Evolutionary conservation across 495 filamentous ascomycete genomes (phyloP).

Genomic region (Bacidia gigantensis): DNA sequence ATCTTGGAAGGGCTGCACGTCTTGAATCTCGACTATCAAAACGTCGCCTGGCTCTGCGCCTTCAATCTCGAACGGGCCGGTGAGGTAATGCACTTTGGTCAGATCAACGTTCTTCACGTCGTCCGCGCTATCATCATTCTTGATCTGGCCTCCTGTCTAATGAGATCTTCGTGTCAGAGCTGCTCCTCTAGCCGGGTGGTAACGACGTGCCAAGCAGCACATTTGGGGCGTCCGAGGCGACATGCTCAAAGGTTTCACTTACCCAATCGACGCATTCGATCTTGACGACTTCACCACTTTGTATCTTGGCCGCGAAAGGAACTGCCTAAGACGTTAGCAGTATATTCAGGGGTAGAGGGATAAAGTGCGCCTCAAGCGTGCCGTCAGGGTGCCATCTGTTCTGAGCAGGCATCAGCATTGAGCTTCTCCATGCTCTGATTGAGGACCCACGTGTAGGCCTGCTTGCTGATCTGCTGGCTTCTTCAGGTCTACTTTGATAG

Average conservation of each 20-base stretch:
- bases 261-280: slow-evolving; percentile 93
- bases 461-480: slow-evolving; percentile 64
- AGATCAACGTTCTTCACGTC: slow-evolving; percentile 79
- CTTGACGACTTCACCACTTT: slow-evolving; percentile 79
- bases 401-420: slow-evolving; percentile 26
- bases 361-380: slow-evolving; percentile 25
- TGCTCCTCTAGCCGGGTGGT: no score
- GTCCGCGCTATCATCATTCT: slow-evolving; percentile 80
- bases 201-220: no score
- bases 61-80: slow-evolving; percentile 82
- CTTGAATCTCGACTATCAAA: slow-evolving; percentile 84
- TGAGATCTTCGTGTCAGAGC: no score
- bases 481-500: slow-evolving; percentile 61
- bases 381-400: slow-evolving; percentile 94
- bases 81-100: slow-evolving; percentile 73
- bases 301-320: slow-evolving; percentile 60
- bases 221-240: slow-evolving; percentile 35
- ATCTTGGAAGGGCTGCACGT: slow-evolving; percentile 81
- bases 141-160: slow-evolving; percentile 69
- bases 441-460: slow-evolving; percentile 54
- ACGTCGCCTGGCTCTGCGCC: slow-evolving; percentile 78
- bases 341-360: neutral
- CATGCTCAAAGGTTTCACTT: no score
- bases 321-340: slow-evolving; percentile 35
- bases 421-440: neutral